Conservation (phyloP, 73 alveolate species). For the Diophrys sp. region DNA sequence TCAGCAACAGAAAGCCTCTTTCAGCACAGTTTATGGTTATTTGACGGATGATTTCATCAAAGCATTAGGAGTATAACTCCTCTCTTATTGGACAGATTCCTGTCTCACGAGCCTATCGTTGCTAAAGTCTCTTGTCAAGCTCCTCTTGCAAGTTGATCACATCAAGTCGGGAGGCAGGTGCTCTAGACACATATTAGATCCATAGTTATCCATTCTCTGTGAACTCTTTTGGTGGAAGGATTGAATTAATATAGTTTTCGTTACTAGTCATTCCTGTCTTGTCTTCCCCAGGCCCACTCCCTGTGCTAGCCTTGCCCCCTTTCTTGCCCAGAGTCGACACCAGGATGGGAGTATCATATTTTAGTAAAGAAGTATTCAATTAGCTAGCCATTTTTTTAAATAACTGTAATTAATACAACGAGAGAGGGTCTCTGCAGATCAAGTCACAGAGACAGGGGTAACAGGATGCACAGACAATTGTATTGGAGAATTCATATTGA, state of each 20-base stretch:
- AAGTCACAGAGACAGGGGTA: no score
- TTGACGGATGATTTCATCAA: constrained; percentile 93
- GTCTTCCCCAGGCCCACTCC: constrained; percentile 20
- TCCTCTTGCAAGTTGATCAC: constrained; percentile 87
- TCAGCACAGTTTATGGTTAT: constrained; percentile 97
- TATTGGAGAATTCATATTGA: no score
- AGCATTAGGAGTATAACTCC: constrained; percentile 94
- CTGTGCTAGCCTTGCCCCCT: constrained; percentile 39
- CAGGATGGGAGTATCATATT: constrained; percentile 77
- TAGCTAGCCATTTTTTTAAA: neutral
- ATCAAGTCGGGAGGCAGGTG: constrained; percentile 90
- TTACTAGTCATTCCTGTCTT: constrained; percentile 5
- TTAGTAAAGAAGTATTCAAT: constrained; percentile 44
- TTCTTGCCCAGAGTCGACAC: constrained; percentile 73
- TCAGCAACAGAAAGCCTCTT: constrained; percentile 93
- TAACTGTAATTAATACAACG: no score
- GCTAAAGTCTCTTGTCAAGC: constrained; percentile 87
- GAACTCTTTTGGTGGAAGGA: constrained; percentile 92
- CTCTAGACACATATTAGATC: constrained; percentile 82
- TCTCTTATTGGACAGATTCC: constrained; percentile 98
- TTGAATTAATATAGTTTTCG: constrained; percentile 89
- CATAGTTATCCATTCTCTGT: constrained; percentile 83
- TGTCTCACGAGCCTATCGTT: constrained; percentile 96
- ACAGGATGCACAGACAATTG: no score
- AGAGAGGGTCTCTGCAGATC: no score